Evolutionary conservation across 2,329 filamentous ascomycete genomes (phyloP).

Genomic region (Cucurbitaria berberidis): DNA sequence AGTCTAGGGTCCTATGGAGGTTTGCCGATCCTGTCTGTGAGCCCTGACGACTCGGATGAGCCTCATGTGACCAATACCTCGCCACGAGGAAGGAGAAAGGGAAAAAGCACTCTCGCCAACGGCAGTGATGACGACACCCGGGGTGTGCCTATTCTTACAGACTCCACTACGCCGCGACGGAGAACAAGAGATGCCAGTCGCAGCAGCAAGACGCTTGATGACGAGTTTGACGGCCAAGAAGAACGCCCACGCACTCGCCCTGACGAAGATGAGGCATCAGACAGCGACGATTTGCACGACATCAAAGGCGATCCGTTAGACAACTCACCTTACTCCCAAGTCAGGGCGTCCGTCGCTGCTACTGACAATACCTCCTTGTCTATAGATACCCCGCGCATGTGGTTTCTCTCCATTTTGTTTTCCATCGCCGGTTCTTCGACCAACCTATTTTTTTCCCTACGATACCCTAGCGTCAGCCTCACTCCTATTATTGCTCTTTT

Average conservation of each 20-base stretch:
- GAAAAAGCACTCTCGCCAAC: conserved; percentile 44
- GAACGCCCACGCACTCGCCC: conserved; percentile 32
- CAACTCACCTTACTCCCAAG: conserved; percentile 78
- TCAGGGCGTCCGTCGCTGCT: conserved; percentile 78
- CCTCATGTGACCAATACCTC: conserved; percentile 34
- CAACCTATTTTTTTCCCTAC: conserved; percentile 86
- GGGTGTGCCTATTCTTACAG: conserved; percentile 26
- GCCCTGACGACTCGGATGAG: conserved; percentile 46
- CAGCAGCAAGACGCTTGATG: conserved; percentile 33
- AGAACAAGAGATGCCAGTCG: conserved; percentile 30
- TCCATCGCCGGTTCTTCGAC: conserved; percentile 81
- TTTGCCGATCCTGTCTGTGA: conserved; percentile 55
- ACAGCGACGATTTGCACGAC: conserved; percentile 44
- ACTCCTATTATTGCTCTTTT: conserved; percentile 87
- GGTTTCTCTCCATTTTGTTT: conserved; percentile 79
- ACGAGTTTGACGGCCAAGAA: conserved; percentile 34
- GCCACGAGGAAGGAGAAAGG: conserved; percentile 36
- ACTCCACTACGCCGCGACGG: conserved; percentile 32
- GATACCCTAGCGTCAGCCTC: conserved; percentile 89
- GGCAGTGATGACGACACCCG: conserved; percentile 22
- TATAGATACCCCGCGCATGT: conserved; percentile 88
- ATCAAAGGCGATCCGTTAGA: conserved; percentile 61
- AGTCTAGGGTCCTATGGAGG: conserved; percentile 63
- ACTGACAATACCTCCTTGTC: conserved; percentile 78
- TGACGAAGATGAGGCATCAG: conserved; percentile 42